Evolutionary conservation across 805 yeast genomes (phyloP).

Genomic region (Yarrowia sp.): DNA sequence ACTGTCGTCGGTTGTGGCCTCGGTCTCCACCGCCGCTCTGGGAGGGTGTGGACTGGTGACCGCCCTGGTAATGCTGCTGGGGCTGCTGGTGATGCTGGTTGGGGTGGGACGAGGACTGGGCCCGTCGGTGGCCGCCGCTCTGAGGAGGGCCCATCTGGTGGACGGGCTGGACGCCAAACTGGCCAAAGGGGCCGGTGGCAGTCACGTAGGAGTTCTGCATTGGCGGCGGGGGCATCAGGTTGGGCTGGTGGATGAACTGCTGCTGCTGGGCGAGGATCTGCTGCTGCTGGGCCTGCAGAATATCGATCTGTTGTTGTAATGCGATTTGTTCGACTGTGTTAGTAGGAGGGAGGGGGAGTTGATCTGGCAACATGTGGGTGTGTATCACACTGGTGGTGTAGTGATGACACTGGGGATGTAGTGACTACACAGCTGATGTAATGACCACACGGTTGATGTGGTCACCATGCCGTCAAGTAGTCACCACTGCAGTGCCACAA

Average conservation of each 20-base stretch:
- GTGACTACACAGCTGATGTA: too few species aligned
- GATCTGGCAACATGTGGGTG: too few species aligned
- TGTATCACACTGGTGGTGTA: too few species aligned
- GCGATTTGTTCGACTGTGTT: constrained; percentile 63
- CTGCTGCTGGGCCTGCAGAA: constrained; percentile 91
- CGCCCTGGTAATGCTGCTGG: constrained; percentile 22
- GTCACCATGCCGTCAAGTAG: too few species aligned
- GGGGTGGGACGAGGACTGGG: constrained; percentile 48
- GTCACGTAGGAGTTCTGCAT: constrained; percentile 42
- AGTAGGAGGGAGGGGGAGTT: background rate
- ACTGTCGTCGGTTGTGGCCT: constrained; percentile 92
- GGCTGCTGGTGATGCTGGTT: constrained; percentile 34
- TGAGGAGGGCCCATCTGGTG: constrained; percentile 39
- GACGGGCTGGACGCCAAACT: constrained; percentile 44
- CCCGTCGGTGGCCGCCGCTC: constrained; percentile 48
- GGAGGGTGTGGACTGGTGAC: constrained; percentile 39
- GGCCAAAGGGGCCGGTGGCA: constrained; percentile 45
- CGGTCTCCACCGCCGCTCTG: constrained; percentile 44
- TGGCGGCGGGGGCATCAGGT: constrained; percentile 44
- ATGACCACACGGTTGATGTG: too few species aligned
- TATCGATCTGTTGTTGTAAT: constrained; percentile 89
- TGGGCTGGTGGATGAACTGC: constrained; percentile 48
- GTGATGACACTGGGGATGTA: too few species aligned
- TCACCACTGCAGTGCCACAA: too few species aligned
- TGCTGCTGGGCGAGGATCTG: constrained; percentile 78